phyloP scores from a whole-genome alignment of 768 basidiomycete species.

The Fibroporia radiculosa region DNA sequence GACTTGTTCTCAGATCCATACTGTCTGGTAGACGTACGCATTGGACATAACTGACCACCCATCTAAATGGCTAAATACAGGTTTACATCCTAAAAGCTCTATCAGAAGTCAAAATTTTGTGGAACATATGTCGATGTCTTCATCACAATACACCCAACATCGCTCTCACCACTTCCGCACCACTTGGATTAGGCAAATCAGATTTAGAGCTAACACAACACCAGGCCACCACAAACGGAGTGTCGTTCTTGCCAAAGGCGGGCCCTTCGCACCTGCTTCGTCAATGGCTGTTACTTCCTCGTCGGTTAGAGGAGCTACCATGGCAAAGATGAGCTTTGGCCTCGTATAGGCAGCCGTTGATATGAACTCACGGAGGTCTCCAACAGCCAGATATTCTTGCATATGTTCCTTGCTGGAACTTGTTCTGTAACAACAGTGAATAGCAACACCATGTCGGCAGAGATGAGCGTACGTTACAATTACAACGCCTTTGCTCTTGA shows the following conservation, averaged over 20 bases:
- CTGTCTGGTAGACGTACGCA: too few species aligned
- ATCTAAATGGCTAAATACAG: too few species aligned
- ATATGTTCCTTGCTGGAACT: conserved; percentile 53
- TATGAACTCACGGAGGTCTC: conserved; percentile 40
- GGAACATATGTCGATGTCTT: too few species aligned
- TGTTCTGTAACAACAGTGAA: conserved; percentile 33
- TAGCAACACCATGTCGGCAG: background rate
- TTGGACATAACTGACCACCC: too few species aligned
- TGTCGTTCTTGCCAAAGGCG: conserved; percentile 20
- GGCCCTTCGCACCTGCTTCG: conserved; percentile 48
- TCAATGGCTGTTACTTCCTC: conserved; percentile 61
- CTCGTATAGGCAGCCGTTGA: background rate
- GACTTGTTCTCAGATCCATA: too few species aligned
- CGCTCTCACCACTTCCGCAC: too few species aligned
- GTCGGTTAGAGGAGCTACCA: conserved; percentile 40
- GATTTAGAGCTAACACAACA: too few species aligned
- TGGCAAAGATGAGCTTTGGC: background rate
- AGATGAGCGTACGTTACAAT: conserved; percentile 45
- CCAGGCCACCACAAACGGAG: background rate
- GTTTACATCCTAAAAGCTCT: too few species aligned
- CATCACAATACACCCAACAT: background rate
- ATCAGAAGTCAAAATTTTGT: too few species aligned
- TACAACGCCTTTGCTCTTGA: conserved; percentile 54
- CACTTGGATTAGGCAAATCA: too few species aligned
- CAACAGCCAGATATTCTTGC: conserved; percentile 59